Evolutionary conservation across 2,329 filamentous ascomycete genomes (phyloP).

Genomic region (Colletotrichum sp.): DNA sequence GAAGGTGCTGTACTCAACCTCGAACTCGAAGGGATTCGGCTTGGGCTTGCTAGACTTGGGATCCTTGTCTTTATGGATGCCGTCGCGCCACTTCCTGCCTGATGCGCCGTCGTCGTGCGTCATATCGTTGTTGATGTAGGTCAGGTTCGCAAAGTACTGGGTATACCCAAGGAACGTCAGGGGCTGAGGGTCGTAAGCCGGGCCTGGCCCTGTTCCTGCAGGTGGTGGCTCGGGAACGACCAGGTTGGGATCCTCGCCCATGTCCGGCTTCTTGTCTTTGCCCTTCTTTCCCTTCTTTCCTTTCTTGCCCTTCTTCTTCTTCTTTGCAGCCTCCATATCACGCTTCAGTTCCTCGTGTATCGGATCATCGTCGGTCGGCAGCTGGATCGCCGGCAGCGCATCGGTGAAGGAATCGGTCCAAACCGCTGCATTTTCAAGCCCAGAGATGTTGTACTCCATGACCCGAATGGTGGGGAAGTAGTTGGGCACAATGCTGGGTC

Average conservation of each 20-base stretch:
- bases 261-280: slow-evolving; percentile 49
- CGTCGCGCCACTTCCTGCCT: slow-evolving; percentile 62
- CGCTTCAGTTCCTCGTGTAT: slow-evolving; percentile 32
- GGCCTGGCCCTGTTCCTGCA: slow-evolving; percentile 76
- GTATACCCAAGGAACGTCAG: slow-evolving; percentile 81
- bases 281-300: slow-evolving; percentile 42
- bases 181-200: slow-evolving; percentile 86
- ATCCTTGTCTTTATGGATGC: slow-evolving; percentile 66
- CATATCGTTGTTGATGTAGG: slow-evolving; percentile 80
- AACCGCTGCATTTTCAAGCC: slow-evolving; percentile 63
- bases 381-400: background rate
- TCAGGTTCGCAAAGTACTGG: slow-evolving; percentile 96
- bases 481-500: slow-evolving; percentile 89
- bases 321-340: slow-evolving; percentile 34
- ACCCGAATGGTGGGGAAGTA: slow-evolving; percentile 90
- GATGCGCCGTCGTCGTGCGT: slow-evolving; percentile 35
- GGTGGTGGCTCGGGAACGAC: slow-evolving; percentile 75
- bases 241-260: slow-evolving; percentile 65
- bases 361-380: slow-evolving; percentile 19
- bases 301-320: slow-evolving; percentile 42
- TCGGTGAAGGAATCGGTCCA: slow-evolving; percentile 44
- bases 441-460: slow-evolving; percentile 91
- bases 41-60: slow-evolving; percentile 58
- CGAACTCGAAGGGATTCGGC: slow-evolving; percentile 71
- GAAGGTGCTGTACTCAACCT: slow-evolving; percentile 87